These are phyloP conservation scores for Microthlaspi erraticum DNA, from an alignment of 345 rosid genomes.

Conservation along the genomic window DNA sequence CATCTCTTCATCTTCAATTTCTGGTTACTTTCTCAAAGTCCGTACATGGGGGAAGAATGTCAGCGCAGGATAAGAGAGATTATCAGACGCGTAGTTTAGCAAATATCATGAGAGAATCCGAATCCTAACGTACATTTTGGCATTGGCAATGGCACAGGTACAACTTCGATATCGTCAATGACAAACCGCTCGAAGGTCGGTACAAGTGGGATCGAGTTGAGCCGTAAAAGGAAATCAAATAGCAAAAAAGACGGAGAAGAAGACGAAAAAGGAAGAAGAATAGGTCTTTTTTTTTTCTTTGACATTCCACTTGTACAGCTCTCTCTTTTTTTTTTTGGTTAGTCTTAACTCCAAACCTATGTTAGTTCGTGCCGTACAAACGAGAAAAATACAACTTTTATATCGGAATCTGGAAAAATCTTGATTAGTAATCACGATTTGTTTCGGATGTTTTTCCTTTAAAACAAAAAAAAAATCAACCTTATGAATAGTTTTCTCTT, in stretches of 20 bases:
- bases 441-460: neutral
- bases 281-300: neutral
- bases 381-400: constrained; percentile 5
- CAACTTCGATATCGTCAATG: constrained; percentile 73
- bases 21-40: constrained; percentile 11
- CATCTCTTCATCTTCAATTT: neutral
- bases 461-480: too few relatives aligned
- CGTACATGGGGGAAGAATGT: constrained; percentile 25
- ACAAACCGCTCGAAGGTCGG: constrained; percentile 69
- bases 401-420: constrained; percentile 11
- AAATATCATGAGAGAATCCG: constrained; percentile 13
- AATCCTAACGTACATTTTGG: constrained; percentile 52
- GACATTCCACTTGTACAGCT: constrained; percentile 38
- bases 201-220: constrained; percentile 68
- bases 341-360: neutral
- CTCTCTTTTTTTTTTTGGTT: neutral
- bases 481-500: too few relatives aligned
- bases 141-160: constrained; percentile 52
- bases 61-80: constrained; percentile 55
- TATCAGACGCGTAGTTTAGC: constrained; percentile 40
- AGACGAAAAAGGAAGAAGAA: neutral
- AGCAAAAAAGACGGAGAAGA: constrained; percentile 1
- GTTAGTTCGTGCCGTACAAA: constrained; percentile 33
- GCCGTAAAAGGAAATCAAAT: constrained; percentile 20
- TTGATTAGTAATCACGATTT: constrained; percentile 16